Conservation (phyloP, 257 asterid species). For the Leonotis leonurus region DNA sequence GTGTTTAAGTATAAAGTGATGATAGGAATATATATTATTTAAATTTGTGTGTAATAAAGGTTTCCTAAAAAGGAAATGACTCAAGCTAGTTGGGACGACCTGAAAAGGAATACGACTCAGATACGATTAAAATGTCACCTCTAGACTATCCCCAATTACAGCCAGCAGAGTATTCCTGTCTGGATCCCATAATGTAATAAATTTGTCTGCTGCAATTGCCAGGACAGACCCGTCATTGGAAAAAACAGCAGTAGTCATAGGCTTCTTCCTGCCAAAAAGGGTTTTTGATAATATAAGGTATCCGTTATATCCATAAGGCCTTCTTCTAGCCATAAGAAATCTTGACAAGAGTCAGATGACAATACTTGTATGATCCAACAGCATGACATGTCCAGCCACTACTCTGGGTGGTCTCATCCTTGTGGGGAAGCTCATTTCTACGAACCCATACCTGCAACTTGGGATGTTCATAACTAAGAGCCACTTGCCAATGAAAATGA, state of each 20-base stretch:
- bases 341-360: neutral
- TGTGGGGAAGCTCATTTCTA: conserved; percentile 25
- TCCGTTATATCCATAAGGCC: neutral
- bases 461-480: conserved; percentile 8
- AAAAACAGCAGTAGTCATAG: conserved; percentile 79
- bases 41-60: too few relatives aligned
- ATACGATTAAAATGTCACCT: conserved; percentile 35
- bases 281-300: conserved; percentile 5
- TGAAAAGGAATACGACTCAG: too few relatives aligned
- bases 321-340: conserved; percentile 1
- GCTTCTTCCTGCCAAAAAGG: conserved; percentile 58
- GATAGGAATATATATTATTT: too few relatives aligned
- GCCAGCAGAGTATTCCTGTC: conserved; percentile 65
- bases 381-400: conserved; percentile 93
- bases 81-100: too few relatives aligned
- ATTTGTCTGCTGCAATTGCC: conserved; percentile 87
- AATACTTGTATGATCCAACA: conserved; percentile 94
- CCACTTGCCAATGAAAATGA: neutral
- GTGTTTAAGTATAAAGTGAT: too few relatives aligned
- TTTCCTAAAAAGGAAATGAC: too few relatives aligned
- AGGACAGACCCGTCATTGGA: conserved; percentile 86
- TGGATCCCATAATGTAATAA: conserved; percentile 94
- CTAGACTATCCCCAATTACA: conserved; percentile 72
- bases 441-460: conserved; percentile 65
- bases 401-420: conserved; percentile 37